Evolutionary conservation across 2,329 filamentous ascomycete genomes (phyloP), one percentile per base, ranked within the genome.

Genomic region (Leptosphaerulina australis): DNA sequence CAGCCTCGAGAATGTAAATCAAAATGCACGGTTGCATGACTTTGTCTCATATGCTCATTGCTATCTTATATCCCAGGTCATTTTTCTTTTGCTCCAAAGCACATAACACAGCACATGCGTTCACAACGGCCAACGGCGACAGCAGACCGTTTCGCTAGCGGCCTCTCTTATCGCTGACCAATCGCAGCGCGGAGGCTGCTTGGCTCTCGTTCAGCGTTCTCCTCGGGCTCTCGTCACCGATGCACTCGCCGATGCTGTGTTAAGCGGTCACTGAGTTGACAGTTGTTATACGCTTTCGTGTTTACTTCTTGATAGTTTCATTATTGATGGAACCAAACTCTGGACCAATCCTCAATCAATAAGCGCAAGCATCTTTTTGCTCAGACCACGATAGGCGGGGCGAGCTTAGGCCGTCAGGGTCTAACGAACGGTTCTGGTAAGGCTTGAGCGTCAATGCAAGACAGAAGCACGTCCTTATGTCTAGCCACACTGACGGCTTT

Each of bases 161-260:
- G 8, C 5, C 3, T 12, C 15, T 24, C 44, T 66, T 69, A 67
- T 68, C 66, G 61, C 55, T 59, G 48, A 36, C 66, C 66, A 68
- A 66, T 67, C 44, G 48, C 43, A 21, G 3, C 20, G 21, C 29
- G n/a, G 2, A 49, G 39, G 5, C 41, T 54, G 50, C 22, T 30
- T 39, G 43, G 26, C 48, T n/a, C 43, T n/a, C n/a, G 24, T 17
- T 37, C 34, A 17, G 20, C 35, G 34, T 34, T 49, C 39, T 57
- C 56, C 55, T 55, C 57, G 50, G 33, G 28, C 18, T 11, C 36
- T 36, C 25, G 33, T 21, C 29, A 35, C 46, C 37, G 52, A 46
- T 33, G 52, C 51, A 55, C 38, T 39, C 56, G 43, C 33, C 49
- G 20, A 29, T 28, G 26, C 30, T 46, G 25, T 26, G 28, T 29